Evolutionary conservation across 306 rosid genomes (phyloP).

Genomic region (Dicorynia guianensis): DNA sequence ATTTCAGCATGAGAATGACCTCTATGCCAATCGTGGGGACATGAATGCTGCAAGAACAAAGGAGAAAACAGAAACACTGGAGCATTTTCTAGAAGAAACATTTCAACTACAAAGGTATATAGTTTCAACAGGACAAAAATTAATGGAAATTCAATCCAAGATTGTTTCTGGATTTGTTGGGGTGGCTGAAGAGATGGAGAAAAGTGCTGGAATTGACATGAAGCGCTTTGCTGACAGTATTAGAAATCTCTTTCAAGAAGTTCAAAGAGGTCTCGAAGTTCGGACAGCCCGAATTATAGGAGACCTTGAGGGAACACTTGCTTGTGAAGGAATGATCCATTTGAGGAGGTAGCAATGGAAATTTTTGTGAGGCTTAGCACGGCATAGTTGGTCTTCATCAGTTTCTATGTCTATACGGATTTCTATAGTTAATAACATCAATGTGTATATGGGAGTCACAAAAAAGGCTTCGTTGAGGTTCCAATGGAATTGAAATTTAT

Average conservation of each 20-base stretch:
- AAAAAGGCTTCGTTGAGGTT: neutral
- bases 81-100: slow-evolving; percentile 79
- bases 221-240: slow-evolving; percentile 72
- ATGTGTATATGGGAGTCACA: slow-evolving; percentile 54
- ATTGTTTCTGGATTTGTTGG: slow-evolving; percentile 64
- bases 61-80: slow-evolving; percentile 72
- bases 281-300: slow-evolving; percentile 85
- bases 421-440: slow-evolving; percentile 42
- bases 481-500: slow-evolving; percentile 39
- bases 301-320: slow-evolving; percentile 90
- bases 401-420: slow-evolving; percentile 41
- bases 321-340: slow-evolving; percentile 87
- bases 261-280: slow-evolving; percentile 93
- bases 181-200: slow-evolving; percentile 70
- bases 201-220: slow-evolving; percentile 75
- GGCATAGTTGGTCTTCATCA: slow-evolving; percentile 24
- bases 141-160: slow-evolving; percentile 76
- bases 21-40: too few relatives aligned
- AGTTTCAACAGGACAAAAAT: slow-evolving; percentile 87
- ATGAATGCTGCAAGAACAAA: slow-evolving; percentile 46
- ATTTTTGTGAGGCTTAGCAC: neutral
- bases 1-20: slow-evolving; percentile 68
- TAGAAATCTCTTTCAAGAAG: slow-evolving; percentile 77
- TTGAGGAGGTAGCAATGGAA: slow-evolving; percentile 60
- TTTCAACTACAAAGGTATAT: slow-evolving; percentile 90